Base-by-base conservation (phyloP, 2,329 filamentous ascomycete genomes). In the Hirsutella rhossiliensis region DNA sequence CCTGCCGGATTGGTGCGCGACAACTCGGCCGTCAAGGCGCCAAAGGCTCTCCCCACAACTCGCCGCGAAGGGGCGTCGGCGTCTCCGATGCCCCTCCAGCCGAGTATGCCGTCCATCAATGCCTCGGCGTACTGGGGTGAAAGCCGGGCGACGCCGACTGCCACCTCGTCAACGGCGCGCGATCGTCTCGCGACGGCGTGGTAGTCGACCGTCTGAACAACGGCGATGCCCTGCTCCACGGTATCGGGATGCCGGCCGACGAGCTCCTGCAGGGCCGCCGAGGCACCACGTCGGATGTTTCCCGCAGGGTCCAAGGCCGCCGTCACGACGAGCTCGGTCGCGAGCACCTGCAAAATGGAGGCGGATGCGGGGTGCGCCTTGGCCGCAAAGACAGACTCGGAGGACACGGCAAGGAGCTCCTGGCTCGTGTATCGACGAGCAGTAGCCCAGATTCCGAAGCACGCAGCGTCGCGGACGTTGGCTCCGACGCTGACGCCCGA, bases 401-500 rank as follows among this genome's bases (percentile, higher is more conserved):
- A 67, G 1, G 76, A 67, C 1, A 94, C 74, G 0, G 69, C 68
- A 11, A 83, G 69, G 7, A 97, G 71, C 60, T 97, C 90, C 1
- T 68, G 57, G 0, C 88, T 95, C 1, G 78, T 80, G 55, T 97
- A 98, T 44, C 90, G 82, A 44, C 92, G 76, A 19, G 90, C 87
- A 8, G 97, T 62, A 1, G 89, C 84, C 92, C 92, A 98, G 20
- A 97, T 82, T 7, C 92, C 92, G 59, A 97, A 98, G 59, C 89
- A 96, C 3, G 92, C 87, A 12, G 92, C 90, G 65, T 98, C 92
- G 40, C 92, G 79, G 15, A 98, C 89, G 53, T 94, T 95, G 2
- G 86, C 83, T 2, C 92, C 92, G 11, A 90, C 72, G 3, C 87
- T 89, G 12, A 76, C 80, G n/a, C 92, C 90, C 3, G 87, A 87